Conservation (phyloP, 768 basidiomycete species). For the Pisolithus microcarpus region DNA sequence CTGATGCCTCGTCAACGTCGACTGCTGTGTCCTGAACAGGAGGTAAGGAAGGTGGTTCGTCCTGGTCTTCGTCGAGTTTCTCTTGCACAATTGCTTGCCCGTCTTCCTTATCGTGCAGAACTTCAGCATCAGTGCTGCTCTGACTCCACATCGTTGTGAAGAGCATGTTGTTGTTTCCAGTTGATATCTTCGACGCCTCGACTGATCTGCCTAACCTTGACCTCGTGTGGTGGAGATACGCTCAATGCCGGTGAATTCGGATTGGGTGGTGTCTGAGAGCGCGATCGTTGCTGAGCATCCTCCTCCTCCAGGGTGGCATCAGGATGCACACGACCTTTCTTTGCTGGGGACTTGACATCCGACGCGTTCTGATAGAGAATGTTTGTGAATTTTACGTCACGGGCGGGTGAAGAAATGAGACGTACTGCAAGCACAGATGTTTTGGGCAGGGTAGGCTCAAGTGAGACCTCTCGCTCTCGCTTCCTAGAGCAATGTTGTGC, state of each 20-base stretch:
- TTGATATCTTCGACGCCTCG: slow-evolving; percentile 72
- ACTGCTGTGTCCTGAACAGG: slow-evolving; percentile 17
- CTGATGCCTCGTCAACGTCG: slow-evolving; percentile 27
- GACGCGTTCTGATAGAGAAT: slow-evolving; percentile 23
- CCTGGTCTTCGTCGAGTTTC: not conserved
- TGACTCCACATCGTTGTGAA: slow-evolving; percentile 8
- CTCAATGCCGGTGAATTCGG: slow-evolving; percentile 27
- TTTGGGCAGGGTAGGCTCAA: slow-evolving; percentile 56
- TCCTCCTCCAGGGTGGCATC: slow-evolving; percentile 62
- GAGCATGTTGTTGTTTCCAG: slow-evolving; percentile 43
- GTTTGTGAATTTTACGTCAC: slow-evolving; percentile 24
- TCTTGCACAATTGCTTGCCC: slow-evolving; percentile 9
- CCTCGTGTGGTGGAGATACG: slow-evolving; percentile 69
- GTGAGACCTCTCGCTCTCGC: slow-evolving; percentile 70
- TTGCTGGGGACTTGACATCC: slow-evolving; percentile 56
- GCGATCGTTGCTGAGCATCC: slow-evolving; percentile 39
- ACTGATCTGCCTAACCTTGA: slow-evolving; percentile 75
- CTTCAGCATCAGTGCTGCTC: slow-evolving; percentile 3
- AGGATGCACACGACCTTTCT: slow-evolving; percentile 65
- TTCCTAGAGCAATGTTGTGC: slow-evolving; percentile 54
- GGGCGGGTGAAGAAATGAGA: slow-evolving; percentile 13
- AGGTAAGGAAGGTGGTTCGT: slow-evolving; percentile 13
- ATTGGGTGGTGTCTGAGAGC: slow-evolving; percentile 25
- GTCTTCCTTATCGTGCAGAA: slow-evolving; percentile 7
- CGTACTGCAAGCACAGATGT: slow-evolving; percentile 30